A percentile compares a stretch with the other conserved stretches of the same genome.
Conservation (phyloP, 306 rosid genomes). For the Casuarina cunninghamiana region DNA sequence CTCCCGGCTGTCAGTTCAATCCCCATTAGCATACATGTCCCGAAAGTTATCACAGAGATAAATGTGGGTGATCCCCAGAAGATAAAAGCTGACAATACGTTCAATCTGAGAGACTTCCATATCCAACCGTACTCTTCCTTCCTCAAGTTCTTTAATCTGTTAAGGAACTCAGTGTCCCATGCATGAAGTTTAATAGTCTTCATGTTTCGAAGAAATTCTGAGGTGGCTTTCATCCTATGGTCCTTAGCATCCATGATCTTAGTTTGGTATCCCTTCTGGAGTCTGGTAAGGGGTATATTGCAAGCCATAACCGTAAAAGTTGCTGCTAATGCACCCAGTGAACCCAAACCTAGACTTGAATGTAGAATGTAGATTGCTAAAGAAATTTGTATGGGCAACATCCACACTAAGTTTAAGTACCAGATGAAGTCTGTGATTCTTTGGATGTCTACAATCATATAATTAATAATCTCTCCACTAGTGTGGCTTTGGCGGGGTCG, state of each 20-base stretch:
- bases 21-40: conserved; percentile 72
- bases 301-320: conserved; percentile 68
- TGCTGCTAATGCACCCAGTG: conserved; percentile 71
- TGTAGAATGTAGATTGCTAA: conserved; percentile 74
- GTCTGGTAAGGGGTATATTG: conserved; percentile 77
- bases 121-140: conserved; percentile 65
- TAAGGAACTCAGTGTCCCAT: conserved; percentile 78
- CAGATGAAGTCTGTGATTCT: conserved; percentile 87
- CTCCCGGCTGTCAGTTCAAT: conserved; percentile 88
- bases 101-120: conserved; percentile 60
- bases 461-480: conserved; percentile 90
- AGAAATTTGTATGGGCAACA: conserved; percentile 88
- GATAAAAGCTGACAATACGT: conserved; percentile 56
- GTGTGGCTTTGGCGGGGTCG: conserved; percentile 74
- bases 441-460: conserved; percentile 93
- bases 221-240: conserved; percentile 79
- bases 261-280: conserved; percentile 73
- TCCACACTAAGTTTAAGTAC: conserved; percentile 79
- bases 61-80: conserved; percentile 94
- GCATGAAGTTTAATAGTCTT: conserved; percentile 92
- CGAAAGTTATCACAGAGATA: conserved; percentile 78
- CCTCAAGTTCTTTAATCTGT: conserved; percentile 60
- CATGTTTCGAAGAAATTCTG: conserved; percentile 81
- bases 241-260: conserved; percentile 97
- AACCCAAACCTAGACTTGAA: conserved; percentile 74